A percentile compares a stretch with the other conserved stretches of the same genome.
These are phyloP conservation scores for Podospora pseudoanserina DNA, from an alignment of 495 filamentous ascomycete species.

Conservation along the genomic window DNA sequence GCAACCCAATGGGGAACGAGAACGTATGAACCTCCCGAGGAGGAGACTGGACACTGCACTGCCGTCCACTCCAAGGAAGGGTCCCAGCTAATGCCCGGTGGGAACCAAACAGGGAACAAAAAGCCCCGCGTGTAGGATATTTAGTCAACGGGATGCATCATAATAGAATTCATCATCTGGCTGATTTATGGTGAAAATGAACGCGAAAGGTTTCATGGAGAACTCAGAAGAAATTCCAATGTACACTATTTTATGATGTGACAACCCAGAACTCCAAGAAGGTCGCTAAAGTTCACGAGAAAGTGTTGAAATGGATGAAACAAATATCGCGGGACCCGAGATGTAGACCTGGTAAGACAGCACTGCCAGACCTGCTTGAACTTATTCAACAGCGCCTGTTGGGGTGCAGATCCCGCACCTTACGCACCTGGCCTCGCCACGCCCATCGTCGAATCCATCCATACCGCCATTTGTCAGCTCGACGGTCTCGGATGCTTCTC, in stretches of 20 bases:
- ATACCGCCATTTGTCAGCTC: background rate
- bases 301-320: slow-evolving; percentile 1
- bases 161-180: slow-evolving; percentile 37
- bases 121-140: slow-evolving; percentile 34
- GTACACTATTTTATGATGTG: background rate
- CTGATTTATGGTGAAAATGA: slow-evolving; percentile 27
- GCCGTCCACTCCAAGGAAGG: background rate
- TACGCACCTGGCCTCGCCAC: background rate
- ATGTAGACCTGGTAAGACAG: background rate
- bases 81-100: background rate
- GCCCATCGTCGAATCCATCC: background rate
- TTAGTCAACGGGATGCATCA: slow-evolving; percentile 40
- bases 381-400: background rate
- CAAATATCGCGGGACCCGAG: background rate
- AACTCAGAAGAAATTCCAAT: background rate
- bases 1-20: slow-evolving; percentile 16
- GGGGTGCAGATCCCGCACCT: background rate
- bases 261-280: background rate
- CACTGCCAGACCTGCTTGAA: slow-evolving; percentile 4
- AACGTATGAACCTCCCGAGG: slow-evolving; percentile 29
- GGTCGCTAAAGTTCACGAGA: background rate
- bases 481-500: background rate
- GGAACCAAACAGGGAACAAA: background rate
- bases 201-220: slow-evolving; percentile 17
- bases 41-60: slow-evolving; percentile 3